These are phyloP conservation scores for Fusarium sp. DNA, from an alignment of 2,329 filamentous ascomycete species.

Conservation along the genomic window DNA sequence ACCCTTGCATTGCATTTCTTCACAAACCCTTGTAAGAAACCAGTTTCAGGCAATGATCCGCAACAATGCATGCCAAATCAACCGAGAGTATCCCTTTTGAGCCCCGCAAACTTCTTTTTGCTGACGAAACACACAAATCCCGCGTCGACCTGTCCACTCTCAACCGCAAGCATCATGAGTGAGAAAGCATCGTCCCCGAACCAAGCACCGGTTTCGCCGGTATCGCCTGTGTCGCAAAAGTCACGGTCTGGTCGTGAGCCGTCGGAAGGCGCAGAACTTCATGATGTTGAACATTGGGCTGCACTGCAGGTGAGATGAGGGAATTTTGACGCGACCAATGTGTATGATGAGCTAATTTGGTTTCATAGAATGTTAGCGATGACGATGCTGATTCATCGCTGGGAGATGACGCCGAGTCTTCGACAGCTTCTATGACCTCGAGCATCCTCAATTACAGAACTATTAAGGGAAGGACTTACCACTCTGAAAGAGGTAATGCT, in stretches of 20 bases:
- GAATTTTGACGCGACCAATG: too few species aligned
- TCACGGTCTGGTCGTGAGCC: background rate
- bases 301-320: background rate
- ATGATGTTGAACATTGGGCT: conserved; percentile 19
- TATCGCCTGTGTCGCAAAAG: background rate
- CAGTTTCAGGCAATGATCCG: background rate
- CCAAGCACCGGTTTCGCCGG: conserved; percentile 14
- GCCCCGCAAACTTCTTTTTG: background rate
- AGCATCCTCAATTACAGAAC: conserved; percentile 33
- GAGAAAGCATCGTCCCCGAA: conserved; percentile 5
- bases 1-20: background rate
- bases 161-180: conserved; percentile 1
- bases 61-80: background rate
- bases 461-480: conserved; percentile 33
- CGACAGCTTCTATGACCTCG: conserved; percentile 34
- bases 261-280: background rate
- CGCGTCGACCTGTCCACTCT: background rate
- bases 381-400: conserved; percentile 22
- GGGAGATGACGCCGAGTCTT: conserved; percentile 17
- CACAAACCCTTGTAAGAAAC: background rate
- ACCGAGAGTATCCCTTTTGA: background rate
- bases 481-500: conserved; percentile 28
- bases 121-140: background rate
- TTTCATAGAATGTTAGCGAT: background rate
- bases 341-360: background rate